These are phyloP conservation scores for Harrya chromipes DNA, from an alignment of 768 basidiomycete species.

Conservation along the genomic window DNA sequence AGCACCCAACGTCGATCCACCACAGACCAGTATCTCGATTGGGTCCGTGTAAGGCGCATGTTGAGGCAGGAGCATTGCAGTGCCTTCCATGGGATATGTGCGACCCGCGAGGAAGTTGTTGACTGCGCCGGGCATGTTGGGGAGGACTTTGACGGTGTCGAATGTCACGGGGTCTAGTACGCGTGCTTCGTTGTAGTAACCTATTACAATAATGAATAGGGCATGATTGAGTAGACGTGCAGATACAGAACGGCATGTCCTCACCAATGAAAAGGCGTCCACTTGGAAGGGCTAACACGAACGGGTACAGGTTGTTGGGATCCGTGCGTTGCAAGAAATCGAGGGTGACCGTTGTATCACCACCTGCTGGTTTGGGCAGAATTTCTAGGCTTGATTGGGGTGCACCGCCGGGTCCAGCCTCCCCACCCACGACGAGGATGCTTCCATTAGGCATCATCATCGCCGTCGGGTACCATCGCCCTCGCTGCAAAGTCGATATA, in stretches of 20 bases:
- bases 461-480: conserved; percentile 75
- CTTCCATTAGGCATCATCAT: conserved; percentile 71
- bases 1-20: conserved; percentile 63
- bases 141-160: conserved; percentile 53
- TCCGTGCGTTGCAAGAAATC: conserved; percentile 71
- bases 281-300: conserved; percentile 70
- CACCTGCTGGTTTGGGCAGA: conserved; percentile 64
- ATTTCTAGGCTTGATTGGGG: conserved; percentile 70
- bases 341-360: conserved; percentile 57
- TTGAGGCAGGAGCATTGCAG: conserved; percentile 67
- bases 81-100: conserved; percentile 75
- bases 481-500: conserved; percentile 35
- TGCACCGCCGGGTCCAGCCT: conserved; percentile 62
- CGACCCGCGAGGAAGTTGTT: conserved; percentile 70
- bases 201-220: conserved; percentile 35
- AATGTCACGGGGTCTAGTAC: conserved; percentile 68
- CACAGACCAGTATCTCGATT: conserved; percentile 67
- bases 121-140: conserved; percentile 74
- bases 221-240: not conserved
- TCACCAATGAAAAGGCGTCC: conserved; percentile 69
- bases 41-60: conserved; percentile 72
- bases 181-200: conserved; percentile 79
- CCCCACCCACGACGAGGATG: conserved; percentile 72
- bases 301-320: conserved; percentile 80
- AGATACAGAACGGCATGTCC: not conserved